Evolutionary conservation across 1,139 yeast genomes (phyloP), one percentile per base, ranked within the genome.

Genomic region (Blastobotrys niveus): DNA sequence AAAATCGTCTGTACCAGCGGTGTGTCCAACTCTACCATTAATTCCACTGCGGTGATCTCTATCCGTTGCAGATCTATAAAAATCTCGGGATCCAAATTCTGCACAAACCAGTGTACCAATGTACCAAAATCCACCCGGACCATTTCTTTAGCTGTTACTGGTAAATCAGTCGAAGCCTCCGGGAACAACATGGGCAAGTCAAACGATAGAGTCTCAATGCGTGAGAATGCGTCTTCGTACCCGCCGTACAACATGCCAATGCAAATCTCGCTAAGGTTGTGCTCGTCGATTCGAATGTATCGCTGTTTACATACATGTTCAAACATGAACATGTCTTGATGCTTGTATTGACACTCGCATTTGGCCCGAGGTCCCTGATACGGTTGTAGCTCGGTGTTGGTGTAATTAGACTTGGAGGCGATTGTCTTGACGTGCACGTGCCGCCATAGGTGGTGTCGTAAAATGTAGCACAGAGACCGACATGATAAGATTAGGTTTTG

Each of bases 341-440:
- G 2, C 8, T 40, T 17, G n/a, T 21, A 9, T 14, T 33, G 9
- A 12, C 33, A 7, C 24, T 20, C 12, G 20, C 27, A 22, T 19
- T n/a, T 31, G 3, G 25, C 22, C 34, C 22, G 14, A 4, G 30
- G 24, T 8, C 45, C 45, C 7, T 27, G 26, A 29, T 26, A 42
- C 3, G 46, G 46, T n/a, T 17, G 17, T 14, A 42, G 25, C 3
- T 42, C 46, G 5, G 42, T 42, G 40, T 42, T 32, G 17, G 46
- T 42, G 19, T 37, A 34, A 15, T 37, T 33, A 6, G 42, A 33
- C 30, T 25, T 20, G 15, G 42, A 42, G 27, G 26, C 26, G 30
- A 42, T 37, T 3, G 46, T 42, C 26, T 37, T 42, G 9, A 42
- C 38, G 24, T 42, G 46, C n/a, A 42, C 42, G 22, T 42, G 46